Base-by-base conservation (phyloP, 2,329 filamentous ascomycete species). In the Calonectria honghensis region DNA sequence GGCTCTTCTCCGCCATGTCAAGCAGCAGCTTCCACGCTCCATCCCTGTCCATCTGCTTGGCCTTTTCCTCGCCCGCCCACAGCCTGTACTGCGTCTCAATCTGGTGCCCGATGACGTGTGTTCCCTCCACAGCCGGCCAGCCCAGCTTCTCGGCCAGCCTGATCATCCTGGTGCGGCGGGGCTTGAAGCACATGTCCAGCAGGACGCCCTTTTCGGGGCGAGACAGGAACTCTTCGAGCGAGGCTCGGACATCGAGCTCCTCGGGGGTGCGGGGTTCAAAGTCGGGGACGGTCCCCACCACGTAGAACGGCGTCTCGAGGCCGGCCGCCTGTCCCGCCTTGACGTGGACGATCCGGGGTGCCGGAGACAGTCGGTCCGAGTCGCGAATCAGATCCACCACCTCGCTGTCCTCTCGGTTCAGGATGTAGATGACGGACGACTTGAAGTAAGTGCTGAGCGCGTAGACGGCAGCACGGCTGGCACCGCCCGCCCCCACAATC, bases 131-230 rank as follows among this genome's bases (percentile, higher is more conserved):
- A 0, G 77, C 81, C 14, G 73, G 76, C 86, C 86, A 88, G 1
- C 81, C 82, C 20, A 79, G 63, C 11, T 54, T 72, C 72, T 83
- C 77, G 0, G 81, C 85, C 27, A 83, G 70, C 77, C 83, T 84
- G 48, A 86, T 80, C 73, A 80, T 83, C 61, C 85, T 79, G 4
- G 85, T 87, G 7, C 79, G 78, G 18, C 84, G 76, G 1, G 85
- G 85, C 75, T 87, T 86, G 78, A 85, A 87, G 74, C 86, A 87
- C 85, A 87, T 86, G 39, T 87, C 85, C 45, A 87, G 73, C 70
- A 87, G 67, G 1, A 86, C 81, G 0, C 85, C 85, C 69, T 81
- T 84, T 7, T 75, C 51, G 0, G 75, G 69, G 4, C 70, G 74
- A 3, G 76, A 66, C 3, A 86, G 77, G 27, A 85, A 82, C 20